Evolutionary conservation across 805 yeast genomes (phyloP).

Genomic region (Saturnispora galanensis): DNA sequence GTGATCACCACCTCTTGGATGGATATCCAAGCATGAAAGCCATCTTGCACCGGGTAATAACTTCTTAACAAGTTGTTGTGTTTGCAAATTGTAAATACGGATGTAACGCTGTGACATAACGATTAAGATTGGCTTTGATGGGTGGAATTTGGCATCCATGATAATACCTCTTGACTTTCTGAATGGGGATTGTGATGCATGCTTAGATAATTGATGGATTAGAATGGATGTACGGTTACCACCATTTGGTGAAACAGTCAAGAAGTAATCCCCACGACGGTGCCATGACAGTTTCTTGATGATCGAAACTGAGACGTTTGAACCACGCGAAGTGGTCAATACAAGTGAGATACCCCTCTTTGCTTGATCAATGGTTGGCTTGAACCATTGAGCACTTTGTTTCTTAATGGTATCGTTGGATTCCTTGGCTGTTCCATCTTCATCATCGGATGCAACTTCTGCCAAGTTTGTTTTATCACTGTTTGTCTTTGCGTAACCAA

Average conservation of each 20-base stretch:
- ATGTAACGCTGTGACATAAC: conserved; percentile 92
- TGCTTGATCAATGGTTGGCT: conserved; percentile 57
- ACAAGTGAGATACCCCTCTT: conserved; percentile 62
- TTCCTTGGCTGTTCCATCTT: conserved; percentile 23
- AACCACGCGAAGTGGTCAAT: conserved; percentile 40
- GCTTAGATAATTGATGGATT: conserved; percentile 91
- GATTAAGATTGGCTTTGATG: conserved; percentile 85
- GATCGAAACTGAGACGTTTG: conserved; percentile 38
- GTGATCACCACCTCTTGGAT: conserved; percentile 88
- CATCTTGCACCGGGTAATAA: conserved; percentile 93
- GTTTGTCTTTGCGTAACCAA: conserved; percentile 59
- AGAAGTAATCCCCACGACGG: conserved; percentile 93
- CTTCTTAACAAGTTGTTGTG: conserved; percentile 75
- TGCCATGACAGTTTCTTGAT: conserved; percentile 90
- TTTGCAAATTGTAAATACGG: conserved; percentile 81
- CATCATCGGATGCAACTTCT: conserved; percentile 32
- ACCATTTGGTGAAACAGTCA: conserved; percentile 91
- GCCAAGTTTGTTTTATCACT: conserved; percentile 20
- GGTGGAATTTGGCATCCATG: conserved; percentile 96
- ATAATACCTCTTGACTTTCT: conserved; percentile 85
- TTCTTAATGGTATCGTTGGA: conserved; percentile 23
- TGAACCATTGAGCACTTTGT: conserved; percentile 71
- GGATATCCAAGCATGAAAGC: conserved; percentile 85
- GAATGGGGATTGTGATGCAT: conserved; percentile 93
- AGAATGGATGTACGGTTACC: conserved; percentile 73